Percentiles rank a stretch among this genome's conserved stretches.
Conservation (phyloP, 257 asterid genomes). For the Sherardia arvensis region DNA sequence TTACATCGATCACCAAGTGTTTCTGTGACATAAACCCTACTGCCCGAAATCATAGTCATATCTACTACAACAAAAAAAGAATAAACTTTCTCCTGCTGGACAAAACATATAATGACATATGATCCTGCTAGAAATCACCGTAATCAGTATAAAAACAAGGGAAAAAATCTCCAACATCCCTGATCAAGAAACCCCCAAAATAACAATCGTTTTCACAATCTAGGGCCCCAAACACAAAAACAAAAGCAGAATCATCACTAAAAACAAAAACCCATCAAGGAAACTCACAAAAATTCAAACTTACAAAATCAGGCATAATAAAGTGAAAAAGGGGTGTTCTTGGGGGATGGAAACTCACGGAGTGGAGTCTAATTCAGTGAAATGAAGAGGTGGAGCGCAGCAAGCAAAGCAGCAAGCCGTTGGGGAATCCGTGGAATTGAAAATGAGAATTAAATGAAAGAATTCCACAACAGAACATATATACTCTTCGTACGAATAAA, state of each 20-base stretch:
- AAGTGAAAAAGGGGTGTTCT: not conserved
- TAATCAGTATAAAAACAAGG: not conserved
- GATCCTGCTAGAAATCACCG: not conserved
- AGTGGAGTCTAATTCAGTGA: not conserved
- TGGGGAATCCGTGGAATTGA: not conserved
- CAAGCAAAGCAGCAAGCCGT: not conserved
- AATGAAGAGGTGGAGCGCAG: not conserved
- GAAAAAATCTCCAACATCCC: not conserved
- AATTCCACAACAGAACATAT: too few species aligned
- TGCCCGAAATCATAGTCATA: not conserved
- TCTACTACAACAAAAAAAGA: not conserved
- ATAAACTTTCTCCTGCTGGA: not conserved
- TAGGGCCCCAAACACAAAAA: too few species aligned
- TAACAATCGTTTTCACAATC: not conserved
- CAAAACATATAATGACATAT: not conserved
- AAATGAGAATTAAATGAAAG: not conserved
- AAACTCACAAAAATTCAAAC: not conserved
- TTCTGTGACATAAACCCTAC: not conserved
- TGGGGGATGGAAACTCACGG: not conserved
- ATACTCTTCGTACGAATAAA: too few species aligned
- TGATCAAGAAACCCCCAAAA: conserved; percentile 1
- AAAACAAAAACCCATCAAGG: not conserved
- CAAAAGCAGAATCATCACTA: not conserved
- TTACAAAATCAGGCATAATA: not conserved
- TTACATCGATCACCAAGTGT: not conserved